Evolutionary conservation across 2,329 filamentous ascomycete species (phyloP), one percentile per base, ranked within the genome.

Genomic region (Sordariomycetes sp.): DNA sequence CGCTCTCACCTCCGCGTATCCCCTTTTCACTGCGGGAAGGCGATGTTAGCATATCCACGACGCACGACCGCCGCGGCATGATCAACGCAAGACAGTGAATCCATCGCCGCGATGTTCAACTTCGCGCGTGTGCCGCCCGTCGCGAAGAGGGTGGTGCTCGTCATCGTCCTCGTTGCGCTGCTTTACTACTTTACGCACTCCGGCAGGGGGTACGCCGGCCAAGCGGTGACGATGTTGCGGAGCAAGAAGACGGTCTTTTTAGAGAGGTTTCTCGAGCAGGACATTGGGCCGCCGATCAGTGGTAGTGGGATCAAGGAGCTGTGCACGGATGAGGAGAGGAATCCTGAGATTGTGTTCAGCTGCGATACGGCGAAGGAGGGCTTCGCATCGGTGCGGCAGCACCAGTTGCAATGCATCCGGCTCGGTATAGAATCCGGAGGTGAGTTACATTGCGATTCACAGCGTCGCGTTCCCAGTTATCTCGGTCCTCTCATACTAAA

Each of bases 401-500:
- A 69, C n/a, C 65, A 74, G 39, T 63, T 77, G 55, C 71, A 70
- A 58, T 77, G 75, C 62, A 63, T 77, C 24, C 69, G 74, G 51
- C 69, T 73, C 55, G 73, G 72, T 15, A 75, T 77, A 35, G 72
- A 76, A 65, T 71, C 74, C 50, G 75, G 75, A 57, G 74, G 75
- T 68, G 60, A 62, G 62, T 69, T 50, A 10, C 24, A 39, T 4
- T 10, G 12, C 17, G 45, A 20, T 24, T 20, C 3, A 7, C 45
- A 20, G 7, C 20, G 10, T 20, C 20, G n/a, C 45, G 20, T 20
- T n/a, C 45, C 20, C 6, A 22, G 22, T 10, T 60, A 4, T 17
- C 6, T 45, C 39, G n/a, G 54, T 56, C 24, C 57, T 63, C 59
- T 45, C 63, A 53, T 60, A 56, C 25, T 60, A 62, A 51, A 60